A percentile compares a stretch with the other conserved stretches of the same genome.
These are phyloP conservation scores for Metarhizium sp. DNA, from an alignment of 2,329 filamentous ascomycete genomes.

Conservation along the genomic window DNA sequence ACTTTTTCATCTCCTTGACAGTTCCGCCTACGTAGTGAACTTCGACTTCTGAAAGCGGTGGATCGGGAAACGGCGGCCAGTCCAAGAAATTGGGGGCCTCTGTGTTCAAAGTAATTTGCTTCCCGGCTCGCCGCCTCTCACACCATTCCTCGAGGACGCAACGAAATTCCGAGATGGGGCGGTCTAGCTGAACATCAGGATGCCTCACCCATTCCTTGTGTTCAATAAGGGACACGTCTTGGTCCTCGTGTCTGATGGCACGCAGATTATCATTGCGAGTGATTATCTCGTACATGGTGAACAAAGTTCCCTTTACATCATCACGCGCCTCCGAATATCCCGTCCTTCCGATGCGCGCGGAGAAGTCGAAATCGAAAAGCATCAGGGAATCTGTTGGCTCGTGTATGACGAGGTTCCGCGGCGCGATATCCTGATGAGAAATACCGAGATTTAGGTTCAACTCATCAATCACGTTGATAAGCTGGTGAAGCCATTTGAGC, in stretches of 20 bases:
- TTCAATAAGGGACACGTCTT: conserved; percentile 11
- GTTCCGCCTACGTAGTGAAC: not conserved
- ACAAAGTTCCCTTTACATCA: conserved; percentile 24
- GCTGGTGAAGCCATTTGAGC: conserved; percentile 25
- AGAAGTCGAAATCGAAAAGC: conserved; percentile 27
- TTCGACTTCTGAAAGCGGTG: not conserved
- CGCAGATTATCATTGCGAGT: conserved; percentile 18
- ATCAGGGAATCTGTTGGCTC: conserved; percentile 20
- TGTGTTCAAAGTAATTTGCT: conserved; percentile 5
- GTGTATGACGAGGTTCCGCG: conserved; percentile 28
- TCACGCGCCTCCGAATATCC: conserved; percentile 11
- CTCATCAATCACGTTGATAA: conserved; percentile 24
- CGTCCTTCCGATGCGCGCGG: conserved; percentile 11
- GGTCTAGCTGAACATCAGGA: conserved; percentile 21
- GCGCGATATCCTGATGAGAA: conserved; percentile 27
- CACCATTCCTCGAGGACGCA: conserved; percentile 17
- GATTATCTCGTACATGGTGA: conserved; percentile 26
- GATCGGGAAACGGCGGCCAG: conserved; percentile 1
- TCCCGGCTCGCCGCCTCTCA: conserved; percentile 7
- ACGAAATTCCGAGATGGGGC: conserved; percentile 18
- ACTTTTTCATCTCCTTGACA: not conserved
- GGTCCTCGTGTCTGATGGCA: conserved; percentile 14
- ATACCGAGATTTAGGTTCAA: conserved; percentile 28
- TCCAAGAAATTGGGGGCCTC: conserved; percentile 2
- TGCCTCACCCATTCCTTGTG: conserved; percentile 21